Conservation (phyloP, 306 rosid species). For the Dalbergia cultrata region DNA sequence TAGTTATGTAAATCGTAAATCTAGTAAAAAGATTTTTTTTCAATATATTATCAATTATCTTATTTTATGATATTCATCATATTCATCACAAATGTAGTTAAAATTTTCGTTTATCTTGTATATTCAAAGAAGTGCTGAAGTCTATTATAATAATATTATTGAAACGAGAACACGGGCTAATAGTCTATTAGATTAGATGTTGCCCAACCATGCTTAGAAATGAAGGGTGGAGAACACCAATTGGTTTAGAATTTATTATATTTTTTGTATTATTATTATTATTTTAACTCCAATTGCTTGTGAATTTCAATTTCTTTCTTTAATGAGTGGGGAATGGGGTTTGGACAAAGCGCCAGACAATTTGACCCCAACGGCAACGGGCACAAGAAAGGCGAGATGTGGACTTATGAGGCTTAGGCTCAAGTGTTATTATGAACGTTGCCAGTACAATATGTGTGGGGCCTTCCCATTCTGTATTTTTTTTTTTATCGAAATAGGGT, state of each 20-base stretch:
- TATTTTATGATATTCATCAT: too few species aligned
- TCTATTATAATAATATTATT: too few species aligned
- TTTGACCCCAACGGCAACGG: constrained; percentile 54
- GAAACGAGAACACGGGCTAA: background rate
- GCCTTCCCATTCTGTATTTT: constrained; percentile 10
- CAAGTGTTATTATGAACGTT: constrained; percentile 42
- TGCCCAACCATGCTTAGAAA: background rate
- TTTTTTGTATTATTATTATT: background rate
- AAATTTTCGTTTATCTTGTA: too few species aligned
- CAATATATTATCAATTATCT: too few species aligned
- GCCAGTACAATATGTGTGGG: constrained; percentile 40
- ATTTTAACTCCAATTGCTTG: background rate
- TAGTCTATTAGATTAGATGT: background rate
- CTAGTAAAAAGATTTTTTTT: too few species aligned
- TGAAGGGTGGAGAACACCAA: background rate
- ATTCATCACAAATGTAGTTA: too few species aligned
- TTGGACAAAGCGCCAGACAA: constrained; percentile 49
- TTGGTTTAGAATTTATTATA: constrained; percentile 3
- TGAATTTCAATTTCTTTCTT: background rate
- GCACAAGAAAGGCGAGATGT: constrained; percentile 47
- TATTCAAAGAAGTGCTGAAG: too few species aligned
- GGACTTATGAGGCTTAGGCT: constrained; percentile 38
- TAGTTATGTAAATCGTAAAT: too few species aligned
- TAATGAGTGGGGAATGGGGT: constrained; percentile 18
- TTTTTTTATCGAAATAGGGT: too few species aligned